Base-by-base conservation (phyloP, 192 early-diverging fungal genomes). In the Rhizophagus clarus region DNA sequence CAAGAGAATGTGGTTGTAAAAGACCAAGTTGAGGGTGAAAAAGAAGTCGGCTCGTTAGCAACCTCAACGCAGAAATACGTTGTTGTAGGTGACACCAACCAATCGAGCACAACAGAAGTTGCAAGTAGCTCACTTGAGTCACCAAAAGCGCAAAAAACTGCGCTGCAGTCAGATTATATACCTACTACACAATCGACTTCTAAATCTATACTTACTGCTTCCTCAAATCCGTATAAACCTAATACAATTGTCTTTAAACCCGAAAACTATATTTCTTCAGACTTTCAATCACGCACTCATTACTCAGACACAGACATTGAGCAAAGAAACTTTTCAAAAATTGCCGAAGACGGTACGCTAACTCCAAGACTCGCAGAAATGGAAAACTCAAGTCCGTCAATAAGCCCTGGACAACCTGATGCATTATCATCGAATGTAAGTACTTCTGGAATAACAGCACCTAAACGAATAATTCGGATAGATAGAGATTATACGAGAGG, bases 401-500 rank as follows among this genome's bases (percentile, higher is more conserved):
- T 32, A 40, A 40, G 60, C 15, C 12, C 60, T 34, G 14, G 20
- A 76, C 45, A 26, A 22, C 40, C 9, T 2, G 66, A 79, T 8
- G 4, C 77, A 61, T 68, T 69, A 67, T 56, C 77, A 61, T 79
- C 77, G n/a, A 71, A 29, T 17, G 32, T 22, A 42, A 61, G 17
- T 22, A 71, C 77, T 29, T 61, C 47, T 20, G 61, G 6, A 71
- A 24, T 34, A 40, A 15, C 69, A 37, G 5, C 1, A n/a, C 77
- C 77, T 26, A 79, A 79, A 61, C 67, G 31, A 49, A 71, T 79
- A 49, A 71, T 79, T 51, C 40, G 68, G 20, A 71, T 79, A 70
- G 77, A 79, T 15, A 79, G 77, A 61, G 77, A 79, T 61, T 79
- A 79, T 71, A 60, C 68, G 15, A 29, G 34, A 1, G 77, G 77